phyloP scores from a whole-genome alignment of 202 grass and related monocot genomes.

The Panicum virgatum region DNA sequence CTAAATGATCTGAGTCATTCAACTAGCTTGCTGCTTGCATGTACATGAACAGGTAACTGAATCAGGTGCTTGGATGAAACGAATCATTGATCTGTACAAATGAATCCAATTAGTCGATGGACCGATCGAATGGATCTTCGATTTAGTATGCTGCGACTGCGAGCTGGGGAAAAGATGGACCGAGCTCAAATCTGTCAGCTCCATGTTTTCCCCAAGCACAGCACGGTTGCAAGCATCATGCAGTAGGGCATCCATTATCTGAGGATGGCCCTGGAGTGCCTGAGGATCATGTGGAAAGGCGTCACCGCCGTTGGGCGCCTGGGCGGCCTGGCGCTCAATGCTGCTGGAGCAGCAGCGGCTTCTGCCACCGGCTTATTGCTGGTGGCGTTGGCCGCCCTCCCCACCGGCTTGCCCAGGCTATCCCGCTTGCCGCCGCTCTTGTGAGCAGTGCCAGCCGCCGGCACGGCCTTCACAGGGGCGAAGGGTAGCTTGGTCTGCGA shows the following conservation, averaged over 20 bases:
- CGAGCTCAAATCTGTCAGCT: background rate
- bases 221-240: background rate
- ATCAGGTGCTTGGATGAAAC: background rate
- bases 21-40: background rate
- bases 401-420: constrained; percentile 42
- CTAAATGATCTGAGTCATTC: background rate
- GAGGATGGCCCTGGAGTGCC: constrained; percentile 56
- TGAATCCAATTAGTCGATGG: background rate
- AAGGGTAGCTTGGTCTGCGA: constrained; percentile 16
- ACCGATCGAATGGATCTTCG: background rate
- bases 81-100: constrained; percentile 8
- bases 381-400: background rate
- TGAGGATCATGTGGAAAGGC: constrained; percentile 55
- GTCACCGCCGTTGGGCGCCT: background rate
- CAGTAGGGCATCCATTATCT: constrained; percentile 6
- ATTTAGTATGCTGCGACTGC: background rate
- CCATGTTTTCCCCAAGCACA: background rate
- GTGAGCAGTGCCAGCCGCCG: background rate
- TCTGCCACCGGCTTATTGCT: background rate
- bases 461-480: background rate
- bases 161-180: background rate
- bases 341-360: background rate
- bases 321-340: background rate
- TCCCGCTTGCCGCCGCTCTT: constrained; percentile 46
- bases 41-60: background rate